Evolutionary conservation across 768 basidiomycete species (phyloP), one percentile per base, ranked within the genome.

Genomic region (Russula foetens): DNA sequence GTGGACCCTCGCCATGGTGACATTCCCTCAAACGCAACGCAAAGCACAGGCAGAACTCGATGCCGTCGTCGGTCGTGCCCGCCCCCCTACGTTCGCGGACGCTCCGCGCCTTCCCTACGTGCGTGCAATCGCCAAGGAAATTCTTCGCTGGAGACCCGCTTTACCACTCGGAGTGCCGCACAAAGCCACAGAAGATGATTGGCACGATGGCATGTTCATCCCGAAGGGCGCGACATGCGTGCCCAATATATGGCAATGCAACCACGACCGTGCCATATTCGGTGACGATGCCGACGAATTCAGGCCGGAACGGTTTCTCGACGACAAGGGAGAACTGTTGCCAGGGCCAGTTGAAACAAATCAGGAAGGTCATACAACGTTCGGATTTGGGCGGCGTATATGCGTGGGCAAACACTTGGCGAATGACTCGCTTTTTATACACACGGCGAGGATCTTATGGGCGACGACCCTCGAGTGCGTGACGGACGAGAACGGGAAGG

Each of bases 181-280:
- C 9, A 33, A 33, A 9, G 35, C 67, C 2, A 62, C 44, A 1
- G 51, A 59, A 51, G 72, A 73, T 8, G 51, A 41, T 24, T 53
- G 38, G 51, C 41, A 53, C 14, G 51, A 53, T 7, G 38, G 51
- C 17, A 61, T 60, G 49, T 62, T 68, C 54, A 73, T 77, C 21
- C 75, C 75, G 0, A 71, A 67, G 29, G 75, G 72, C 9, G 71
- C 73, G 1, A 67, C 72, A 1, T 63, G 74, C 21, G 58, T 74
- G 23, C 67, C 64, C 14, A 74, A 73, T 51, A 60, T 67, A 52
- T 74, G 49, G 53, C 56, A 58, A 26, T 62, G 68, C 39, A 68
- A 70, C 55, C 62, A 59, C 31, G 66, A 70, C 38, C 61, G 59
- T 17, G 60, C 63, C 2, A 53, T 71, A 19, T 72, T 68, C 45